Conservation (phyloP, 805 yeast species). For the Starmerella powellii region DNA sequence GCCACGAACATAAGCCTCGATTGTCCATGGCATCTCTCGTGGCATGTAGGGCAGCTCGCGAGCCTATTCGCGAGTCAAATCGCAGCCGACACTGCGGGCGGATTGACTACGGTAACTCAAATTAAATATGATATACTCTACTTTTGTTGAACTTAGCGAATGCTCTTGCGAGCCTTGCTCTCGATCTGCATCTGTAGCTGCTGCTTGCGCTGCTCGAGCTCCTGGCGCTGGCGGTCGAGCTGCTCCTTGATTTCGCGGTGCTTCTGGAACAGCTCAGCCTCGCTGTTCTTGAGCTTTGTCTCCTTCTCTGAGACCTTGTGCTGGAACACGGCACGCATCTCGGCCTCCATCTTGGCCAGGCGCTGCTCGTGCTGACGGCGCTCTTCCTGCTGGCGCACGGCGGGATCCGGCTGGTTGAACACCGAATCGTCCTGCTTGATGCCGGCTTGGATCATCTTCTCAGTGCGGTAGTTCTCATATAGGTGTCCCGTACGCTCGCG, state of each 20-base stretch:
- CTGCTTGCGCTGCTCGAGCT: slow-evolving; percentile 80
- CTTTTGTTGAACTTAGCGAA: not conserved
- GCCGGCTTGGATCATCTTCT: slow-evolving; percentile 68
- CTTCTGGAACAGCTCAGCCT: slow-evolving; percentile 86
- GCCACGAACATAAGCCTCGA: too few relatives aligned
- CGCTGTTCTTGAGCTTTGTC: slow-evolving; percentile 90
- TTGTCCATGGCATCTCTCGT: too few relatives aligned
- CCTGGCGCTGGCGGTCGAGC: slow-evolving; percentile 72
- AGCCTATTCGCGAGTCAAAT: too few relatives aligned
- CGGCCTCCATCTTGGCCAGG: slow-evolving; percentile 84
- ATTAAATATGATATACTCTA: too few relatives aligned
- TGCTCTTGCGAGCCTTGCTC: slow-evolving; percentile 7
- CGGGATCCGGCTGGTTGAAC: slow-evolving; percentile 91
- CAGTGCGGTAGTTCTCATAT: slow-evolving; percentile 82
- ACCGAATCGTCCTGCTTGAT: slow-evolving; percentile 84
- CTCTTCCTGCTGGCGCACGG: slow-evolving; percentile 85
- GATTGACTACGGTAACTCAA: too few relatives aligned
- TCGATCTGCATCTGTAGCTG: slow-evolving; percentile 38
- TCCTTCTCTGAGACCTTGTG: slow-evolving; percentile 95
- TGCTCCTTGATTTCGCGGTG: slow-evolving; percentile 97
- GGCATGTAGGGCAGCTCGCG: too few relatives aligned
- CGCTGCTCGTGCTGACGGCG: slow-evolving; percentile 86
- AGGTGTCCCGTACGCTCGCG: slow-evolving; percentile 73
- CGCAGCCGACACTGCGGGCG: too few relatives aligned
- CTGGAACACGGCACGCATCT: slow-evolving; percentile 93